Evolutionary conservation across 352 stramenopile genomes (phyloP).

Genomic region (Globisporangium alternatum): DNA sequence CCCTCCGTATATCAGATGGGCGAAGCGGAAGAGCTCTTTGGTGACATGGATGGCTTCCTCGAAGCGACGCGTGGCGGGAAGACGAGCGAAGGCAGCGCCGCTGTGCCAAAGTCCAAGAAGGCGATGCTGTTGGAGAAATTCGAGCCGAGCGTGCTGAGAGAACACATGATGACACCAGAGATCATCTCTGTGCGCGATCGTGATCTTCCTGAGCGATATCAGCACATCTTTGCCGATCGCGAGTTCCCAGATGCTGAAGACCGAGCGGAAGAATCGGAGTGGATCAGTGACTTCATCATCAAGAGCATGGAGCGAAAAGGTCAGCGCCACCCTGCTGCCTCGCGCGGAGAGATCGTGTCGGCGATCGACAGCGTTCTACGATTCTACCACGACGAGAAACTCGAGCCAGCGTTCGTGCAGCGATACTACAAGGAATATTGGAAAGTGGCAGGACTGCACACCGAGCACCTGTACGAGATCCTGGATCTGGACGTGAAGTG

Average conservation of each 20-base stretch:
- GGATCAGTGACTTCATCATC: conserved; percentile 87
- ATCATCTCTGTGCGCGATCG: conserved; percentile 75
- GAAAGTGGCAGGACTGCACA: conserved; percentile 82
- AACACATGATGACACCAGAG: conserved; percentile 88
- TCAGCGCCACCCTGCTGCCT: conserved; percentile 46
- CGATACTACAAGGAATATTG: conserved; percentile 91
- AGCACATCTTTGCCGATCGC: conserved; percentile 66
- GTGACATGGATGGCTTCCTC: conserved; percentile 87
- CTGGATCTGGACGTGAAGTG: conserved; percentile 85
- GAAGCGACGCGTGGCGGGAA: conserved; percentile 64
- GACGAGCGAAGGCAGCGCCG: conserved; percentile 13
- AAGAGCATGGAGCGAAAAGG: conserved; percentile 67
- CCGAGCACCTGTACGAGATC: conserved; percentile 83
- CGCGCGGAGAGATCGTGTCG: conserved; percentile 80
- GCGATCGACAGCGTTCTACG: conserved; percentile 86
- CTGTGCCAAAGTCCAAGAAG: conserved; percentile 68
- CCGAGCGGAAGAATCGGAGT: conserved; percentile 83
- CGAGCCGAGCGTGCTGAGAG: conserved; percentile 82
- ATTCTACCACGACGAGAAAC: conserved; percentile 88
- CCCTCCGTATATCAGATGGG: conserved; percentile 90
- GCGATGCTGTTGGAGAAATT: conserved; percentile 86
- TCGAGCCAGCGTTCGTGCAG: conserved; percentile 86
- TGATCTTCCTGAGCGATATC: conserved; percentile 80
- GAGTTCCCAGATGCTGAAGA: conserved; percentile 83
- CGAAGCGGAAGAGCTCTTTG: conserved; percentile 88